A percentile compares a stretch with the other conserved stretches of the same genome.
Evolutionary conservation across 768 basidiomycete species (phyloP).

Genomic region (Nidularia sp.): DNA sequence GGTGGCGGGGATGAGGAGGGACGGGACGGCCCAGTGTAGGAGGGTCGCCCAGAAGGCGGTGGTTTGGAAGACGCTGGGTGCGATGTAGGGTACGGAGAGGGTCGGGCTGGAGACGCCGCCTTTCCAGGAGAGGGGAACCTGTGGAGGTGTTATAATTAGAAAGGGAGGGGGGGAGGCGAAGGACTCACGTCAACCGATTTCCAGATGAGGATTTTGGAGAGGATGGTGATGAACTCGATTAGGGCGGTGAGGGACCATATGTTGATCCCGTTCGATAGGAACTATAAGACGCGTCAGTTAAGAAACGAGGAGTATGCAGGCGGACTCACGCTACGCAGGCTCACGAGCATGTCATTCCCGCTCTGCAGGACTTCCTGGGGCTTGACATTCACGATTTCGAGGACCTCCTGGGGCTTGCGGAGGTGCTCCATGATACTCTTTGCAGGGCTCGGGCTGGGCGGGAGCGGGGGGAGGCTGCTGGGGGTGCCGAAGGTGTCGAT

Average conservation of each 20-base stretch:
- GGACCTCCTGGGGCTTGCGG: conserved; percentile 23
- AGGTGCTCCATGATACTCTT: conserved; percentile 34
- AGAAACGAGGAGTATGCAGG: neutral
- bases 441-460: conserved; percentile 34
- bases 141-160: neutral
- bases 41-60: conserved; percentile 49
- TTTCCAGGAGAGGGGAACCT: conserved; percentile 23
- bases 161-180: neutral
- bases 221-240: conserved; percentile 50
- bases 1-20: conserved; percentile 53
- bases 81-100: conserved; percentile 44
- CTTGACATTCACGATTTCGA: conserved; percentile 18
- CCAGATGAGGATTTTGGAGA: conserved; percentile 28
- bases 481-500: conserved; percentile 20
- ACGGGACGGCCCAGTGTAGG: conserved; percentile 60
- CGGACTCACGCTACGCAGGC: conserved; percentile 30
- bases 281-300: conserved; percentile 26
- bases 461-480: conserved; percentile 33
- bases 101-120: conserved; percentile 9
- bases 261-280: conserved; percentile 62
- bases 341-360: conserved; percentile 28
- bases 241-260: conserved; percentile 54
- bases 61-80: conserved; percentile 37
- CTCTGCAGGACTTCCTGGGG: conserved; percentile 30
- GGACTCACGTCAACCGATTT: too few species aligned